Conservation (phyloP, 176 grass and related monocot species). For the Coix lacrymajobi region DNA sequence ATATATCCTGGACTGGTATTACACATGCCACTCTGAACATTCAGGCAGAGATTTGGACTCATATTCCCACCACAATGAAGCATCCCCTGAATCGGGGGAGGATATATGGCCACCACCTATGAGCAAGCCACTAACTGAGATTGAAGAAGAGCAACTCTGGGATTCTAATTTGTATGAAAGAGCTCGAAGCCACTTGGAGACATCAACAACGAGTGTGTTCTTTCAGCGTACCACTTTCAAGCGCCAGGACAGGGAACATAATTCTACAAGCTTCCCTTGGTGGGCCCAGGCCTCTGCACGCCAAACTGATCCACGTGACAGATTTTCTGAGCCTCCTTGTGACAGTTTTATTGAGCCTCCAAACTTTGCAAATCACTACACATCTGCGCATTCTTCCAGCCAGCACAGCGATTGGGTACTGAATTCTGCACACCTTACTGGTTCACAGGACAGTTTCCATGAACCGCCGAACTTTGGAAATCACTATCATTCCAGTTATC, state of each 20-base stretch:
- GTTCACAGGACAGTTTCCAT: conserved; percentile 42
- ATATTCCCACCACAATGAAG: conserved; percentile 2
- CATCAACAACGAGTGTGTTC: conserved; percentile 63
- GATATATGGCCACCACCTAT: neutral
- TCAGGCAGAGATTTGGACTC: conserved; percentile 8
- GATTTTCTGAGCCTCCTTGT: conserved; percentile 26
- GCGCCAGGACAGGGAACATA: neutral
- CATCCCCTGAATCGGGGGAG: neutral
- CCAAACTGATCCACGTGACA: conserved; percentile 4
- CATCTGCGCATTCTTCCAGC: conserved; percentile 12
- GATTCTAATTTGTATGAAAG: conserved; percentile 35
- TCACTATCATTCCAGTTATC: conserved; percentile 25
- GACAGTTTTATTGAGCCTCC: conserved; percentile 20
- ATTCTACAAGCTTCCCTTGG: conserved; percentile 33
- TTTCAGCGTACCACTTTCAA: conserved; percentile 32
- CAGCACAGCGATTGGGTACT: conserved; percentile 33
- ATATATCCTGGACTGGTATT: conserved; percentile 86
- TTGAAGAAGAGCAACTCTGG: conserved; percentile 28
- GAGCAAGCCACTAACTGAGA: conserved; percentile 28
- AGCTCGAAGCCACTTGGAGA: conserved; percentile 44
- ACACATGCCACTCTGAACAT: conserved; percentile 31
- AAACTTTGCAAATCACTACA: conserved; percentile 3
- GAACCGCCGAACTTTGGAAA: conserved; percentile 43
- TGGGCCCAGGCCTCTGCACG: conserved; percentile 31
- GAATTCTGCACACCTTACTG: conserved; percentile 1